Base-by-base conservation (phyloP, 2,329 filamentous ascomycete genomes). In the Verticillium isaacii region DNA sequence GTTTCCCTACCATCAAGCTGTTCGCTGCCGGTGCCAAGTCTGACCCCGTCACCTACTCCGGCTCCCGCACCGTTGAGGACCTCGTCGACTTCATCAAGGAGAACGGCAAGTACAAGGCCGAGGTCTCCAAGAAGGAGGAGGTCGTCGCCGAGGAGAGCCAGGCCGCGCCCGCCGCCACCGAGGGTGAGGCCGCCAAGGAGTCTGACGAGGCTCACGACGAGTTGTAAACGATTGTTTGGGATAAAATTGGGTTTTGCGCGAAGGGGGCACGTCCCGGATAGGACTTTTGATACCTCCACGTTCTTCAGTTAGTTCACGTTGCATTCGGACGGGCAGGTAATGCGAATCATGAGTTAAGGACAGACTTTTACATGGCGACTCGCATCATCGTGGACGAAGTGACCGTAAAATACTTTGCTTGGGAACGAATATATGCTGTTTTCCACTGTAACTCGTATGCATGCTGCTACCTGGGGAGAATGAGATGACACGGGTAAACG, bases 1-100 rank as follows among this genome's bases (percentile, higher is more conserved):
- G 95, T 67, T 99, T 99, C 90, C 95, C 95, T 62, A 99, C 95
- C 77, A 97, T 99, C 86, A 98, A 98, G 87, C 87, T 99, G 69
- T 99, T 88, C 90, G 87, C 92, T 67, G 95, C 95, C 70, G 93
- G 93, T 72, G 84, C 85, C 78, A 99, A 99, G 88, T 84, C 85
- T 73, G 82, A 87, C 69, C 91, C 95, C 63, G 78, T 97, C 66
- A 92, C 92, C 70, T 99, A 97, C 86, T 85, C 83, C 67, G 95
- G 95, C 70, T 86, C 89, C 67, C 92, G 95, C 72, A 95, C 92
- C 61, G 81, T 97, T 61, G 92, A 97, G 82, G 95, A 98, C 75
- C 86, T 99, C 64, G 89, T 91, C 72, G 85, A 89, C 71, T 99
- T 99, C 82, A 86, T 99, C 77, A 89, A 92, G 80, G 93, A 97